Base-by-base conservation (phyloP, 768 basidiomycete genomes). In the Trametes cingulata region DNA sequence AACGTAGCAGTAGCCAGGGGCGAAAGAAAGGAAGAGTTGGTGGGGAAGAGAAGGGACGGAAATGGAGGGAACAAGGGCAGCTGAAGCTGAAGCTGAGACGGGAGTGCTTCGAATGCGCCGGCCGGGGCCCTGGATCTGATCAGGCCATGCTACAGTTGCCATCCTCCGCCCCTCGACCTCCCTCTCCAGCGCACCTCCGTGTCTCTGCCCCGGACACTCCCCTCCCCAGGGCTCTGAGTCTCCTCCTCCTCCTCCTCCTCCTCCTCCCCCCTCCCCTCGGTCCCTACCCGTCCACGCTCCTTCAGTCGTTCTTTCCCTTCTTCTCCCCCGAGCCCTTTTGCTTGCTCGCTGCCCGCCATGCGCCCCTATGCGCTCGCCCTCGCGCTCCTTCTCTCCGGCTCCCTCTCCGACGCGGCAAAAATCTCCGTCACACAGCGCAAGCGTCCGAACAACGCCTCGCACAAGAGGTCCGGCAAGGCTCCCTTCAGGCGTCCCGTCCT, bases 341-440 rank as follows among this genome's bases (percentile, higher is more conserved):
- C 29, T 33, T 33, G 29, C 29, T 33, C 29, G 47, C 35, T n/a
- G 52, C 63, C 19, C 61, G 47, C 35, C 68, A 85, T 85, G 84
- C 80, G 74, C 65, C 54, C 77, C 49, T 64, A 58, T 58, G 43
- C 69, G 49, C 65, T 79, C 49, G 67, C 75, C 24, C 65, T 81
- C 62, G 70, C 73, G 20, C 66, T 83, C 45, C 69, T 73, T 46
- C 67, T 80, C 65, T 68, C 74, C 54, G 71, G 73, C 36, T 64
- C 69, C 43, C 67, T 78, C 60, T 73, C 78, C 46, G 72, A 80
- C 63, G 82, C 87, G 14, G 59, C 79, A 65, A 77, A 67, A 49
- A 66, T 83, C 37, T 77, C 83, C 41, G 57, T 88, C 69, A 79
- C 77, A 61, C 81, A 79, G 67, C 67, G 74, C 59, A 79, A 72